Conservation (phyloP, 768 basidiomycete genomes). For the Tremella fuciformis region DNA sequence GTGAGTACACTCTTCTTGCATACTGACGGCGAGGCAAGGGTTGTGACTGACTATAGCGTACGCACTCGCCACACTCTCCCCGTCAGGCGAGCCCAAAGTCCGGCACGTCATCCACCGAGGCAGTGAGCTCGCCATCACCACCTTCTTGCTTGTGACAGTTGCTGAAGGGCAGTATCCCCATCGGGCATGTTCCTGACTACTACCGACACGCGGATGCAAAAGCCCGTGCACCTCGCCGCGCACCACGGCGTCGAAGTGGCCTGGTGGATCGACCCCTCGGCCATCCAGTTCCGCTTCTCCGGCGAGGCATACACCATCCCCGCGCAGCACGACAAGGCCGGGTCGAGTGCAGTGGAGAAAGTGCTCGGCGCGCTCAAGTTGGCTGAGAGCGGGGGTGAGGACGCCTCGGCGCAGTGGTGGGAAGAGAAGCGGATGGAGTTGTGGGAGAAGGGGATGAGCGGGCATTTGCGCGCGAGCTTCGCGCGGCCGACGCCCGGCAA, state of each 20-base stretch:
- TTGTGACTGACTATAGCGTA: slow-evolving; percentile 23
- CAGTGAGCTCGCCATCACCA: slow-evolving; percentile 24
- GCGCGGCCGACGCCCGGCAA: slow-evolving; percentile 46
- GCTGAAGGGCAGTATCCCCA: slow-evolving; percentile 35
- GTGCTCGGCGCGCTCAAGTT: slow-evolving; percentile 22
- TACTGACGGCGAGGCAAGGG: background rate
- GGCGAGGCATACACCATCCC: slow-evolving; percentile 38
- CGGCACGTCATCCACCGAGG: slow-evolving; percentile 47
- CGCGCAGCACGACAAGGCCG: slow-evolving; percentile 1
- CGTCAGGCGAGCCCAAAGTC: slow-evolving; percentile 39
- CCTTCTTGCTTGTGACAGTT: slow-evolving; percentile 2
- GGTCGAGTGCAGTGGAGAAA: slow-evolving; percentile 6
- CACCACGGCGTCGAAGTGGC: slow-evolving; percentile 40
- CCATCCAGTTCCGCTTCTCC: slow-evolving; percentile 46
- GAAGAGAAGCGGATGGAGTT: slow-evolving; percentile 35
- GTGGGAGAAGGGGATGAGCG: slow-evolving; percentile 41
- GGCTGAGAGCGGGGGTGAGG: slow-evolving; percentile 15
- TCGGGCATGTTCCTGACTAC: slow-evolving; percentile 38
- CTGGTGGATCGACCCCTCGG: slow-evolving; percentile 48
- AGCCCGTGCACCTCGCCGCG: slow-evolving; percentile 35
- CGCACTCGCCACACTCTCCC: slow-evolving; percentile 35
- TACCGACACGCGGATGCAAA: slow-evolving; percentile 50
- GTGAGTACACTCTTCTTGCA: slow-evolving; percentile 21
- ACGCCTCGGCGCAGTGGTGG: slow-evolving; percentile 40
- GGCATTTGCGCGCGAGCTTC: slow-evolving; percentile 49